A percentile compares a stretch with the other conserved stretches of the same genome.
Evolutionary conservation across 2,329 filamentous ascomycete genomes (phyloP).

Genomic region (Lithohypha guttulata): DNA sequence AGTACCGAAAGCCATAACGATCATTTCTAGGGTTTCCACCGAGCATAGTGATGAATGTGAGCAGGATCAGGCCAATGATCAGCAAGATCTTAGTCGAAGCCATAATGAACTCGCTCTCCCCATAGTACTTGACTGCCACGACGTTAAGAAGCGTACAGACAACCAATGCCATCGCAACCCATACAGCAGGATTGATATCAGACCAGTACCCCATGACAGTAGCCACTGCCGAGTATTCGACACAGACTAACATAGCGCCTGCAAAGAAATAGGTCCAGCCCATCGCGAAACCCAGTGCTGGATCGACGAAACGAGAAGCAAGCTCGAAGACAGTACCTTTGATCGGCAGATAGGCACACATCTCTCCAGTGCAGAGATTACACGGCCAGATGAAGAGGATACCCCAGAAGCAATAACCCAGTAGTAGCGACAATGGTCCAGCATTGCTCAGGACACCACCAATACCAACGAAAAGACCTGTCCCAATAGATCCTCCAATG

Average conservation of each 20-base stretch:
- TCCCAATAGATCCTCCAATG: constrained; percentile 30
- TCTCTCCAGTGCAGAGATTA: constrained; percentile 33
- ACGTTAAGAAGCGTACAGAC: constrained; percentile 50
- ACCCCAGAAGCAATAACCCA: constrained; percentile 27
- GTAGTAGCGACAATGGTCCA: constrained; percentile 27
- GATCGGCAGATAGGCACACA: constrained; percentile 32
- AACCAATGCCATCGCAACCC: constrained; percentile 33
- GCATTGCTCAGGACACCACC: constrained; percentile 26
- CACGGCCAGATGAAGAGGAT: constrained; percentile 26
- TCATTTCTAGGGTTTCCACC: constrained; percentile 65
- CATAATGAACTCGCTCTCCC: constrained; percentile 62
- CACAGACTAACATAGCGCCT: constrained; percentile 35
- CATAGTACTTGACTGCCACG: constrained; percentile 59
- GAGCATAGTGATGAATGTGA: constrained; percentile 71
- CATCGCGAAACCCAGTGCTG: constrained; percentile 35
- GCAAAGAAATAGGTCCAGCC: constrained; percentile 40
- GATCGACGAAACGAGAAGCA: constrained; percentile 30
- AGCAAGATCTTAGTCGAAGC: constrained; percentile 60
- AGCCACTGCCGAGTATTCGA: constrained; percentile 37
- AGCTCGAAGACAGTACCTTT: constrained; percentile 32
- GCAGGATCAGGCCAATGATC: constrained; percentile 56
- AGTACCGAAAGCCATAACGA: constrained; percentile 59
- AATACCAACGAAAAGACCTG: constrained; percentile 28
- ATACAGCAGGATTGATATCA: constrained; percentile 32
- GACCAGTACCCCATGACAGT: constrained; percentile 38